These are phyloP conservation scores for Leptographium lundbergii DNA, from an alignment of 2,329 filamentous ascomycete genomes.

Conservation along the genomic window DNA sequence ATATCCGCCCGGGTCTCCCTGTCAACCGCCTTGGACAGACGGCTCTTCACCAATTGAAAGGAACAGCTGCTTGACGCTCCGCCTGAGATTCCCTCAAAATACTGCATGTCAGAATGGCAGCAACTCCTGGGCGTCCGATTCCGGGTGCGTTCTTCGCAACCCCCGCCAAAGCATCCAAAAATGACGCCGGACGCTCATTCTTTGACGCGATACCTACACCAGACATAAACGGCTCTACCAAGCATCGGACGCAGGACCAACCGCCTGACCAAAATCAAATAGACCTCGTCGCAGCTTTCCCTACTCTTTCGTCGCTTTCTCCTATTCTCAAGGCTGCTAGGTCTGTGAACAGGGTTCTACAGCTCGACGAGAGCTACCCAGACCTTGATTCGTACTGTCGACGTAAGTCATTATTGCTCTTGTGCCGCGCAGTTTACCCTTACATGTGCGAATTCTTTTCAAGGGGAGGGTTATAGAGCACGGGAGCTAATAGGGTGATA, in stretches of 20 bases:
- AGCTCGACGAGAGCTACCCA: slow-evolving; percentile 68
- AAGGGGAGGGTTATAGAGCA: neutral
- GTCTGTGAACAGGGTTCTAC: slow-evolving; percentile 70
- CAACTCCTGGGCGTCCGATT: slow-evolving; percentile 59
- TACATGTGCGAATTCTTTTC: neutral
- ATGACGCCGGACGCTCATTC: slow-evolving; percentile 36
- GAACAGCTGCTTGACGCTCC: neutral
- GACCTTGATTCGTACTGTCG: slow-evolving; percentile 81
- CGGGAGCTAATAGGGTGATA: neutral
- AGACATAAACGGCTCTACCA: slow-evolving; percentile 12
- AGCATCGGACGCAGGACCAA: neutral
- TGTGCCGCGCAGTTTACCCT: neutral
- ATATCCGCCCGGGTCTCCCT: neutral
- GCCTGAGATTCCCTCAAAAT: neutral
- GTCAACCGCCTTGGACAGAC: neutral
- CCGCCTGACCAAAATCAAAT: neutral
- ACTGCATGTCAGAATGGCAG: slow-evolving; percentile 31
- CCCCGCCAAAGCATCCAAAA: slow-evolving; percentile 45
- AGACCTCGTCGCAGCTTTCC: slow-evolving; percentile 31
- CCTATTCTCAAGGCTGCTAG: slow-evolving; percentile 69
- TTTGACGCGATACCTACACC: slow-evolving; percentile 24
- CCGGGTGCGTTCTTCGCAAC: slow-evolving; percentile 69
- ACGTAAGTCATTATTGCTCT: slow-evolving; percentile 45
- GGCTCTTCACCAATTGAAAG: neutral
- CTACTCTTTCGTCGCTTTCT: slow-evolving; percentile 14